phyloP scores from a whole-genome alignment of 352 stramenopile species.

The Globisporangium recalcitrans region DNA sequence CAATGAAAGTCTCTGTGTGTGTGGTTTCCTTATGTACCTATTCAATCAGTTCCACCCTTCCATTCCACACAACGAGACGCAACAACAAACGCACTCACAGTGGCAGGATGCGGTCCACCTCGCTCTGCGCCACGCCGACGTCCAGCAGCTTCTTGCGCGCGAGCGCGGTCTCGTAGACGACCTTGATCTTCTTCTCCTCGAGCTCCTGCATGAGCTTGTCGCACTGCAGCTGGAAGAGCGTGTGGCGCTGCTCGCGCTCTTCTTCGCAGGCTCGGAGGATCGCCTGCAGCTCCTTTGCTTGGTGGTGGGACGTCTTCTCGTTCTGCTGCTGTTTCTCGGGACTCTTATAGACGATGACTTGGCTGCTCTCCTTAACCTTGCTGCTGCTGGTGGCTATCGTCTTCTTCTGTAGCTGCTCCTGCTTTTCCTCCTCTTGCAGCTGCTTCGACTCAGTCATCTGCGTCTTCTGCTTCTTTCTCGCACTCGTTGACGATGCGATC shows the following conservation, averaged over 20 bases:
- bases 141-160: conserved; percentile 46
- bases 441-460: conserved; percentile 2
- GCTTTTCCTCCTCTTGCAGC: not conserved
- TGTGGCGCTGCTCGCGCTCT: conserved; percentile 17
- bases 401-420: not conserved
- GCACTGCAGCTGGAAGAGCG: conserved; percentile 18
- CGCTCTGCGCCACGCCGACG: conserved; percentile 14
- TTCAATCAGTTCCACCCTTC: too few species aligned
- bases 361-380: not conserved
- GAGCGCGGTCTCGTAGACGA: conserved; percentile 20
- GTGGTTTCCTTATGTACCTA: not conserved
- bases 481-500: not conserved
- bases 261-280: conserved; percentile 15
- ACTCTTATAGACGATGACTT: not conserved
- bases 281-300: conserved; percentile 12
- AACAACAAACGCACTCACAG: conserved; percentile 6
- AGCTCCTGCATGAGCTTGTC: conserved; percentile 20
- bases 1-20: too few species aligned
- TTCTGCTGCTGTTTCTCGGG: not conserved
- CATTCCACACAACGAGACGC: not conserved
- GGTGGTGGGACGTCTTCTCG: not conserved
- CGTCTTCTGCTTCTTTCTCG: conserved; percentile 8
- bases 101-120: conserved; percentile 21
- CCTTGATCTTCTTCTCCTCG: conserved; percentile 19
- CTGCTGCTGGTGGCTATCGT: not conserved